Percentiles rank a stretch among this genome's conserved stretches.
Evolutionary conservation across 2,329 filamentous ascomycete genomes (phyloP).

Genomic region (Hirsutella rhossiliensis): DNA sequence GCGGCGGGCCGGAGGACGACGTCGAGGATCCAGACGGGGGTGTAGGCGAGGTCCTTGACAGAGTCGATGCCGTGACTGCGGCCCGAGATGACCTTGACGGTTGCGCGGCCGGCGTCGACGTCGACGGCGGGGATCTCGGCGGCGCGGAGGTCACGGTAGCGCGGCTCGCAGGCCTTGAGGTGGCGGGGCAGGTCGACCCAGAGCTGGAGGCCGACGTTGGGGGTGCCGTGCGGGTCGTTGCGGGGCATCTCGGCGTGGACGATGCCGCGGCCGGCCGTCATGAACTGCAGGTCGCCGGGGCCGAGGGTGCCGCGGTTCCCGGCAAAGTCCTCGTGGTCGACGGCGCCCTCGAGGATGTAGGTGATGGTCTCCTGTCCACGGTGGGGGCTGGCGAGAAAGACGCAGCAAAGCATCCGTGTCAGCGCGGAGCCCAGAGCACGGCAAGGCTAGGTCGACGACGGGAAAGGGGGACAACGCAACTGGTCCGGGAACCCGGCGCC

Average conservation of each 20-base stretch:
- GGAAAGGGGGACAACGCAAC: constrained; percentile 12
- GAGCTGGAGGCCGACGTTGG: constrained; percentile 81
- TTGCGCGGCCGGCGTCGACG: constrained; percentile 60
- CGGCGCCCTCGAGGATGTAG: constrained; percentile 72
- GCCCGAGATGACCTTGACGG: constrained; percentile 83
- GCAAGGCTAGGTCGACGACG: not conserved
- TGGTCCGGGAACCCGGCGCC: constrained; percentile 89
- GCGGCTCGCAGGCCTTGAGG: constrained; percentile 79
- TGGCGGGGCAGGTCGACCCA: constrained; percentile 84
- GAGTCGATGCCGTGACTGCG: constrained; percentile 74
- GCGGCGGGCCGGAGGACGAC: constrained; percentile 71
- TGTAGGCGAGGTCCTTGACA: constrained; percentile 85
- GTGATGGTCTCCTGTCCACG: constrained; percentile 82
- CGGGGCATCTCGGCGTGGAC: constrained; percentile 94
- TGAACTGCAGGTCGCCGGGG: constrained; percentile 89
- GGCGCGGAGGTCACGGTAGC: constrained; percentile 76
- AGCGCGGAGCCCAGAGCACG: not conserved
- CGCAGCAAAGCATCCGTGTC: too few species aligned
- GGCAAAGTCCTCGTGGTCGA: constrained; percentile 89
- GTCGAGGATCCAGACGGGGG: constrained; percentile 92
- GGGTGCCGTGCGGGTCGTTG: constrained; percentile 59
- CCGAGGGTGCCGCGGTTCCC: constrained; percentile 76
- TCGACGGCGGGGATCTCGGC: constrained; percentile 67
- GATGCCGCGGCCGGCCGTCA: constrained; percentile 87
- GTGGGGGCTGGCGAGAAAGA: constrained; percentile 29